Base-by-base conservation (phyloP, 257 asterid genomes). In the Catharanthus roseus region DNA sequence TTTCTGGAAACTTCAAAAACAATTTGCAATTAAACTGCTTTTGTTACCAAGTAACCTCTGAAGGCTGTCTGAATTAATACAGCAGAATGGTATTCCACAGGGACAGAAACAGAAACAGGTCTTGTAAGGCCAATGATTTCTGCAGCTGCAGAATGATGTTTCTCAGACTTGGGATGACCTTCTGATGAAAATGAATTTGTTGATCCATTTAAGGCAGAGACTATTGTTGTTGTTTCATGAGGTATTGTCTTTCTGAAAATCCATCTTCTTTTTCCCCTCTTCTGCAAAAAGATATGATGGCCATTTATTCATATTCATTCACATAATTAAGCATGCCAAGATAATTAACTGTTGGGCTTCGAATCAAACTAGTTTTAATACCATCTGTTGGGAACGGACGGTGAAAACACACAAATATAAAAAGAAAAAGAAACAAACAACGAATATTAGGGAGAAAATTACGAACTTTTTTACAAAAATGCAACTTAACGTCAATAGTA, bases 1-100 rank as follows among this genome's bases (percentile, higher is more conserved):
- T 10, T 15, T 12, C 15, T 2, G n/a, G 23, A 38, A 56, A 57
- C n/a, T 57, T 23, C 6, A n/a, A 55, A 6, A 61, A 69, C 33
- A 12, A 38, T 39, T 31, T 45, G 56, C 57, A 42, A 38, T 3
- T 3, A 70, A 31, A 42, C 5, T 0, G 16, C 47, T 24, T 38
- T 29, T 12, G 70, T 55, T 90, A 93, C 98, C 96, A 93, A 80
- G 78, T 88, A 93, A 12, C 95, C 91, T 78, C 96, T 85, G 80
- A 89, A 93, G 76, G 74, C 41, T n/a, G 90, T 74, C 81, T 93
- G 99, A 62, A 93, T 86, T 15, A 77, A 24, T 28, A 85, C 31
- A 60, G 96, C 93, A 62, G 95, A 91, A 36, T 47, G 61, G 16
- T 74, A 77, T 77, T 86, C 49, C 72, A n/a, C n/a, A n/a, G 16